Evolutionary conservation across 2,329 filamentous ascomycete species (phyloP).

Genomic region (Ophiocordyceps sinensis): DNA sequence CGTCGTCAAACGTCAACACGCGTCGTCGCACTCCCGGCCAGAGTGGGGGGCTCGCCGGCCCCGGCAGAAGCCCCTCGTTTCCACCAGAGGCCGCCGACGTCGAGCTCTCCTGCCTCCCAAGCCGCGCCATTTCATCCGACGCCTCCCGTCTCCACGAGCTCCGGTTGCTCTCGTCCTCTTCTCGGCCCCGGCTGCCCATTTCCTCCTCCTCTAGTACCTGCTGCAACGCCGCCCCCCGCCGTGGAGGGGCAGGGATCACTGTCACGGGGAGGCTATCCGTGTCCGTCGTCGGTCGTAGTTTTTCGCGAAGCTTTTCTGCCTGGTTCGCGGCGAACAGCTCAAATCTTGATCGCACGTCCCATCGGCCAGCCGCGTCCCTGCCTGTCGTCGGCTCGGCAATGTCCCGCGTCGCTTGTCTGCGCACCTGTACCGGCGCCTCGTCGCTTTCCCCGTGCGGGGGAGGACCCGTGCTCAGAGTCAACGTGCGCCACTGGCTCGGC

Average conservation of each 20-base stretch:
- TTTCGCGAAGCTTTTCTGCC: constrained; percentile 44
- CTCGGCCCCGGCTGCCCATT: constrained; percentile 2
- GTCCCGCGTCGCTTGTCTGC: not conserved
- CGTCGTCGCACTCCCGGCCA: constrained; percentile 25
- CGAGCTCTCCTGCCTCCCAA: constrained; percentile 10
- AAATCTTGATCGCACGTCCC: constrained; percentile 42
- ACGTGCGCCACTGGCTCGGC: constrained; percentile 11
- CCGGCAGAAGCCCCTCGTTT: constrained; percentile 14
- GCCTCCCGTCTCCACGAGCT: constrained; percentile 8
- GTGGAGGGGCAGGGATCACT: constrained; percentile 46
- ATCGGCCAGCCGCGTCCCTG: constrained; percentile 19
- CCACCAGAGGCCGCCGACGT: constrained; percentile 6
- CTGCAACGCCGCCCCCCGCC: constrained; percentile 41
- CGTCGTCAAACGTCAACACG: constrained; percentile 16
- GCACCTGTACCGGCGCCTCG: not conserved
- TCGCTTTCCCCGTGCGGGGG: not conserved
- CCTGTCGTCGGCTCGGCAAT: constrained; percentile 1
- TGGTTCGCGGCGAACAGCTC: constrained; percentile 48
- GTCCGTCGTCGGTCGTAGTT: constrained; percentile 36
- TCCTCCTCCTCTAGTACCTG: constrained; percentile 41
- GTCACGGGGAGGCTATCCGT: constrained; percentile 42
- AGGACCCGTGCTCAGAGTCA: not conserved
- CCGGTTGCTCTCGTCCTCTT: constrained; percentile 7
- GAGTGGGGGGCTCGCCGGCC: constrained; percentile 22
- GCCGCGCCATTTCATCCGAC: constrained; percentile 1